Evolutionary conservation across 2,329 filamentous ascomycete species (phyloP).

Genomic region (Zarea fungicola): DNA sequence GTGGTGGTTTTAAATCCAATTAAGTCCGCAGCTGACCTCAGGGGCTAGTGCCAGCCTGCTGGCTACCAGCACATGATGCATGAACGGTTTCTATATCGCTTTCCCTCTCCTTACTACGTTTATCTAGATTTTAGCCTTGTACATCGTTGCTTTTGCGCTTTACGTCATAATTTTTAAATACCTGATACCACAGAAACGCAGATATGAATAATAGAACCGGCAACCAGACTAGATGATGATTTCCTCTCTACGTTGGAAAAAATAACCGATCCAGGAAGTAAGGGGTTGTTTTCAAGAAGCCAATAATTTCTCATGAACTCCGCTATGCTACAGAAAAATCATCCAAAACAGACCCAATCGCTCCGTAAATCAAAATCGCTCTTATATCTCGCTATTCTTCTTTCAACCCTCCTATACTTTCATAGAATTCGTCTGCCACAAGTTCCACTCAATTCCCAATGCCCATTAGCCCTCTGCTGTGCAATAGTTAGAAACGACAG

Average conservation of each 20-base stretch:
- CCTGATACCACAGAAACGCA: slow-evolving; percentile 9
- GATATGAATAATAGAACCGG: neutral
- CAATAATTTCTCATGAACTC: slow-evolving; percentile 1
- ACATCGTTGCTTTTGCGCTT: neutral
- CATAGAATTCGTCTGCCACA: too few species aligned
- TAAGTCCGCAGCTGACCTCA: neutral
- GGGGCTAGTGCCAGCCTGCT: neutral
- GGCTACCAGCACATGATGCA: too few species aligned
- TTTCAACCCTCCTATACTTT: too few species aligned
- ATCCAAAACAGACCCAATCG: slow-evolving; percentile 9
- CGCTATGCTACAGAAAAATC: slow-evolving; percentile 12
- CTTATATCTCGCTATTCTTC: too few species aligned
- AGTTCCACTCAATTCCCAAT: too few species aligned
- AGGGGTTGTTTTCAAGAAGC: neutral
- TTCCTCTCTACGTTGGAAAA: neutral
- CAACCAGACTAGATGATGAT: neutral
- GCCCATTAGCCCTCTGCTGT: too few species aligned
- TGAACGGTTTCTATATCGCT: neutral
- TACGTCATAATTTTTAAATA: neutral
- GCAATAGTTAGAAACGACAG: too few species aligned
- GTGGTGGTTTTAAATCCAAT: neutral
- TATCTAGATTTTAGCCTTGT: too few species aligned
- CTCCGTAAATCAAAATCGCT: slow-evolving; percentile 3
- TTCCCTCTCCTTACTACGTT: neutral
- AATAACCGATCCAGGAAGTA: neutral